phyloP scores from a whole-genome alignment of 768 basidiomycete genomes.

The Pleurotus citrinopileatus region DNA sequence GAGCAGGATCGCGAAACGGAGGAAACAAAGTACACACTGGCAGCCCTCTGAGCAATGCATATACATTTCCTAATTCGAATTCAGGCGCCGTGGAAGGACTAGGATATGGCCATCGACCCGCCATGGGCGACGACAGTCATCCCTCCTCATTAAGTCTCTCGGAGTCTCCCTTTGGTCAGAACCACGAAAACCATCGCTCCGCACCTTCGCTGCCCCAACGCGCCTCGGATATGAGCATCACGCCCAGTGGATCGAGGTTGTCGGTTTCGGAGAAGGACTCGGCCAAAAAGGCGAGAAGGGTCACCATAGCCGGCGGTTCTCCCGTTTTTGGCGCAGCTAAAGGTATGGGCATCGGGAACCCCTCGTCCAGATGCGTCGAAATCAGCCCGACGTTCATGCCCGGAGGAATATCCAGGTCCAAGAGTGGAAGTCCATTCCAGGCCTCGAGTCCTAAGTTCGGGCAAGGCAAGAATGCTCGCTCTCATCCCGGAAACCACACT shows the following conservation, averaged over 20 bases:
- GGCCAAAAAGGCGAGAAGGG: neutral
- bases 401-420: neutral
- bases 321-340: neutral
- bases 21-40: neutral
- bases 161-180: neutral
- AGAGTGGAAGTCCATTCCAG: neutral
- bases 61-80: neutral
- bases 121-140: neutral
- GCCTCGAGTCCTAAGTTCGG: neutral
- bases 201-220: neutral
- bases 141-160: neutral
- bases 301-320: neutral
- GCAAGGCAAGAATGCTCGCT: neutral
- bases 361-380: neutral
- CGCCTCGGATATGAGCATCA: neutral
- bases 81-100: neutral
- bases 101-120: neutral
- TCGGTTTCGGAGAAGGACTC: neutral
- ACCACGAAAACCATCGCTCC: neutral
- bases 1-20: too few relatives aligned
- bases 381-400: neutral
- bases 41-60: conserved; percentile 4
- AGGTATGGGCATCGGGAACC: neutral
- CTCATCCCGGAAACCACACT: neutral
- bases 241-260: neutral